Evolutionary conservation across 2,329 filamentous ascomycete genomes (phyloP).

Genomic region (Apiospora aurea): DNA sequence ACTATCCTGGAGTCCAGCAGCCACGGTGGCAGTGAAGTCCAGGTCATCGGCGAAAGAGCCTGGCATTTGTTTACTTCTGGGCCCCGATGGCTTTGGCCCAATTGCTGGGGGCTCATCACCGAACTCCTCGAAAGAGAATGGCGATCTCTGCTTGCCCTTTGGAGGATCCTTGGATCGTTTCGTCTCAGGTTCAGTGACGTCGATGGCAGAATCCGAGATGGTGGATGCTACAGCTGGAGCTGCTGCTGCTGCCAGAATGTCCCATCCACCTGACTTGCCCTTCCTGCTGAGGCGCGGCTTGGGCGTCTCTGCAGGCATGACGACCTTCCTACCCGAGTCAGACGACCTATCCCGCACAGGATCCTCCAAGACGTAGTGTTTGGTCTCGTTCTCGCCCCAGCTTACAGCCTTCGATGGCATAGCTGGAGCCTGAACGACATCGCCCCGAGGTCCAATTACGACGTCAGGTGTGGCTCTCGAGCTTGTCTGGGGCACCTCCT

Average conservation of each 20-base stretch:
- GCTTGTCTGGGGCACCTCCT: slow-evolving; percentile 26
- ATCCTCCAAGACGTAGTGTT: slow-evolving; percentile 68
- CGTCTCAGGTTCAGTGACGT: slow-evolving; percentile 28
- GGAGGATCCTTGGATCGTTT: slow-evolving; percentile 25
- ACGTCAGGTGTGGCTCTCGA: slow-evolving; percentile 42
- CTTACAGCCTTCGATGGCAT: slow-evolving; percentile 63
- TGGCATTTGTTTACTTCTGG: slow-evolving; percentile 61
- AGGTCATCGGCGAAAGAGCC: slow-evolving; percentile 72
- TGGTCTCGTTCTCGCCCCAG: slow-evolving; percentile 71
- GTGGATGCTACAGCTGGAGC: slow-evolving; percentile 42
- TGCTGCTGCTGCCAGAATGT: slow-evolving; percentile 58
- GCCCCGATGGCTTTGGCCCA: slow-evolving; percentile 63
- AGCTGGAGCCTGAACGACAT: slow-evolving; percentile 51
- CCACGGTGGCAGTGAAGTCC: slow-evolving; percentile 73
- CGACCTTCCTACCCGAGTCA: slow-evolving; percentile 39
- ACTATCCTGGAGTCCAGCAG: slow-evolving; percentile 71
- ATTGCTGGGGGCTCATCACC: slow-evolving; percentile 57
- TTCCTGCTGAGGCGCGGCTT: slow-evolving; percentile 46
- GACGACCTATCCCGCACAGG: slow-evolving; percentile 52
- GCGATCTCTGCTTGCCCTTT: slow-evolving; percentile 41
- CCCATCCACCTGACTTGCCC: slow-evolving; percentile 52
- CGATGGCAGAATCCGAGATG: slow-evolving; percentile 29
- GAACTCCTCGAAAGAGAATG: slow-evolving; percentile 46
- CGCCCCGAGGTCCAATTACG: slow-evolving; percentile 49
- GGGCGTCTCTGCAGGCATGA: slow-evolving; percentile 38